Percentiles rank a stretch among this genome's conserved stretches.
Evolutionary conservation across 1,284 basidiomycete species (phyloP).

Genomic region (Pseudozyma tsukubaensis): DNA sequence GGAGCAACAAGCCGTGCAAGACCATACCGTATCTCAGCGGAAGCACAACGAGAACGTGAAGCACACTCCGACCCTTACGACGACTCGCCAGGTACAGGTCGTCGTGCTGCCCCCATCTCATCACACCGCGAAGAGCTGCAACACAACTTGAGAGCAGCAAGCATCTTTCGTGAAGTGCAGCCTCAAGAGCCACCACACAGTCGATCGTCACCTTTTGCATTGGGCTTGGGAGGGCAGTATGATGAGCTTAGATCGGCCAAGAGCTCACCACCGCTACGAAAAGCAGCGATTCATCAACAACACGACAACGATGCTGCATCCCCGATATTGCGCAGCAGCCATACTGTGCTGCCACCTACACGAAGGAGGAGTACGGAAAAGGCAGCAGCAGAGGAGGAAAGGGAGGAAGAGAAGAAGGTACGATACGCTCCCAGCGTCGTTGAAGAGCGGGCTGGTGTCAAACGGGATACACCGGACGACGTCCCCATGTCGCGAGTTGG

Average conservation of each 20-base stretch:
- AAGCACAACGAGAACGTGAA: slow-evolving; percentile 26
- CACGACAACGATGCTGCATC: slow-evolving; percentile 5
- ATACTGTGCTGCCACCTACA: slow-evolving; percentile 9
- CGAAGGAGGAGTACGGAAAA: slow-evolving; percentile 31
- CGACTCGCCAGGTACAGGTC: slow-evolving; percentile 47
- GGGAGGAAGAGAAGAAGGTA: slow-evolving; percentile 42
- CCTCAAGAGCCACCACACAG: slow-evolving; percentile 21
- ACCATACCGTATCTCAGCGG: slow-evolving; percentile 26
- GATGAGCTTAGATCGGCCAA: slow-evolving; percentile 35
- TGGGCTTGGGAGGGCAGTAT: slow-evolving; percentile 5
- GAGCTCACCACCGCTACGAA: slow-evolving; percentile 39
- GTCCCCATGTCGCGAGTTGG: slow-evolving; percentile 6
- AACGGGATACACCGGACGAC: slow-evolving; percentile 37
- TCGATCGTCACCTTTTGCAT: slow-evolving; percentile 40
- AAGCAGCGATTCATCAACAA: slow-evolving; percentile 7
- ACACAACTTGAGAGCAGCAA: slow-evolving; percentile 26
- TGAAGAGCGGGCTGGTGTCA: slow-evolving; percentile 33
- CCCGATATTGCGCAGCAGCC: slow-evolving; percentile 15
- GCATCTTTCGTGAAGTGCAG: slow-evolving; percentile 32
- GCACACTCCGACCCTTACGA: slow-evolving; percentile 38
- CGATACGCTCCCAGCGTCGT: slow-evolving; percentile 24
- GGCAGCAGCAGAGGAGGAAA: slow-evolving; percentile 34
- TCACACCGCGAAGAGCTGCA: slow-evolving; percentile 35
- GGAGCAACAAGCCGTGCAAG: not conserved
- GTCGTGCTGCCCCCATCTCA: slow-evolving; percentile 26